Evolutionary conservation across 2,329 filamentous ascomycete genomes (phyloP).

Genomic region (Magnaporthiopsis incrustans): DNA sequence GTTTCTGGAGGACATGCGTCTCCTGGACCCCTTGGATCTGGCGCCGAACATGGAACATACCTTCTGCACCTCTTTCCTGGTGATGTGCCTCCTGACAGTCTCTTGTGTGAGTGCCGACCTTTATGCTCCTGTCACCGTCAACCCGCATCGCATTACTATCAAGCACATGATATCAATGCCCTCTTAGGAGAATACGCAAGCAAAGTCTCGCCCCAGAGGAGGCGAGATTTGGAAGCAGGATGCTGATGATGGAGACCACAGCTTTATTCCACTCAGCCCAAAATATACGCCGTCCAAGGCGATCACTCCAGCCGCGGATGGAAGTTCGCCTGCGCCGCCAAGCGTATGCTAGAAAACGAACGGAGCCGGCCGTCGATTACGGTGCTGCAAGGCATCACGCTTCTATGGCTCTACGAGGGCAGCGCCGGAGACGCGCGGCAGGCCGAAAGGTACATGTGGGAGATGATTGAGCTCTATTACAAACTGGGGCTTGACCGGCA

Average conservation of each 20-base stretch:
- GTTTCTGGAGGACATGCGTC: conserved; percentile 12
- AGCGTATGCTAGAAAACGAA: conserved; percentile 7
- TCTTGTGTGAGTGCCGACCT: conserved; percentile 12
- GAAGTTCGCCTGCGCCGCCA: conserved; percentile 8
- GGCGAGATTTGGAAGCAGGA: not conserved
- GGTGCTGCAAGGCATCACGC: conserved; percentile 13
- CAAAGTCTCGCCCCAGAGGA: not conserved
- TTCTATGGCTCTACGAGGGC: conserved; percentile 15
- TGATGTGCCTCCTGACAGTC: conserved; percentile 17
- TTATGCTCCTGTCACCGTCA: not conserved
- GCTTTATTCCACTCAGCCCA: conserved; percentile 6
- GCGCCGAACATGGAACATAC: not conserved
- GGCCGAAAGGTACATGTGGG: conserved; percentile 3
- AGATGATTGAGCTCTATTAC: not conserved
- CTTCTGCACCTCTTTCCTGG: conserved; percentile 17
- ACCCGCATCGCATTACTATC: not conserved
- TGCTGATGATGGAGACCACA: not conserved
- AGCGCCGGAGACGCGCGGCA: conserved; percentile 9
- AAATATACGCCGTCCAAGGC: conserved; percentile 1
- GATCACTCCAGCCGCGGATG: conserved; percentile 4
- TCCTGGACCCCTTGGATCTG: not conserved
- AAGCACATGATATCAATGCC: not conserved
- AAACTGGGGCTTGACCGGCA: not conserved
- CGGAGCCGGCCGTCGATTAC: conserved; percentile 8
- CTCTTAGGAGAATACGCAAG: not conserved